Evolutionary conservation across 1,139 yeast genomes (phyloP), one percentile per base, ranked within the genome.

Genomic region (Zygosaccharomyces pseudobailii): DNA sequence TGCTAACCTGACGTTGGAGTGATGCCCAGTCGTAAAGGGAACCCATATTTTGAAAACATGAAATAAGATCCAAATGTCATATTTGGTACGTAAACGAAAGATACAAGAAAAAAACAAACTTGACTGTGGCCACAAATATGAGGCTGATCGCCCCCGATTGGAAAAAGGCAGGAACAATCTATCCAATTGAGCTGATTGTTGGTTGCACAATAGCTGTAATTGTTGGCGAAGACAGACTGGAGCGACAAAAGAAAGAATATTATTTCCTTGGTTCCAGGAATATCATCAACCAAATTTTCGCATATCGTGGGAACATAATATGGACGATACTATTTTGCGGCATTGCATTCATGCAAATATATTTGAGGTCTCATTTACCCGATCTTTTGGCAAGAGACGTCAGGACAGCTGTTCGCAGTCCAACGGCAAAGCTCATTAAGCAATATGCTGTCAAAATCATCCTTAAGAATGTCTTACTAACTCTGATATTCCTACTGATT

Each of bases 241-340:
- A 49, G 22, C 31, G 47, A n/a, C 61, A 59, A 32, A 51, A 50
- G 25, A 38, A 51, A 7, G 46, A 43, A 6, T 49, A 52, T 41
- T 63, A 61, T 43, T 28, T 63, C 4, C 49, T 65, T 8, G 48
- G 53, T 5, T 63, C 71, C 1, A 49, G 53, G 9, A 68, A 66
- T 44, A n/a, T 58, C 3, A 33, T 70, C 34, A 70, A 70, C 49
- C 51, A 51, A 33, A 42, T 65, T 9, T 68, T 70, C 55, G 73
- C 72, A 22, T 66, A 69, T 41, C 54, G 59, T 6, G 74, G 73
- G 3, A 67, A 68, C 40, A 23, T 46, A 6, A 48, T 70, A 21
- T 70, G 71, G 62, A 43, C 56, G 1, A 40, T 61, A 3, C 40
- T 66, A n/a, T 66, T 66, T 40, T 19, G 46, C 6, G 34, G 47